These are phyloP conservation scores for Phytophthora pinifolia DNA, from an alignment of 352 stramenopile genomes.

Conservation along the genomic window DNA sequence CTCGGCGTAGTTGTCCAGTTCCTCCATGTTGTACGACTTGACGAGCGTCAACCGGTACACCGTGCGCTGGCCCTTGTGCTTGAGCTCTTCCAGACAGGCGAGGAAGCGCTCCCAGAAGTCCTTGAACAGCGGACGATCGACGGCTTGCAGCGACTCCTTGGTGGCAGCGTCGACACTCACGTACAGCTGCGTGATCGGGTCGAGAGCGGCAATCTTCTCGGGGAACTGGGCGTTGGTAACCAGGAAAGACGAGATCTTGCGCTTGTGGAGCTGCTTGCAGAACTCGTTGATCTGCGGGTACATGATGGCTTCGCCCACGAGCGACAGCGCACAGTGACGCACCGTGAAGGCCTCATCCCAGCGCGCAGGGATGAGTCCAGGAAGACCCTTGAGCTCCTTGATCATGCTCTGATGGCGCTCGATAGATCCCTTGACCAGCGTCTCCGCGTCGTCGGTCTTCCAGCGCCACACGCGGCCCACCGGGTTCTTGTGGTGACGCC, in stretches of 20 bases:
- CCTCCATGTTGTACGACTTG: constrained; percentile 98
- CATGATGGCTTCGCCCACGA: constrained; percentile 99
- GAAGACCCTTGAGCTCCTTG: constrained; percentile 95
- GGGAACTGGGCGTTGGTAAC: constrained; percentile 99
- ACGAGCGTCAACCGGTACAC: constrained; percentile 97
- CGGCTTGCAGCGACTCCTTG: constrained; percentile 94
- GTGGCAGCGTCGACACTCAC: constrained; percentile 98
- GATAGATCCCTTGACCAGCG: constrained; percentile 94
- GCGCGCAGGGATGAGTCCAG: constrained; percentile 92
- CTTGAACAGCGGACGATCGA: constrained; percentile 96
- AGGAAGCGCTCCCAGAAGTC: constrained; percentile 98
- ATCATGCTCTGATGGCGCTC: constrained; percentile 93
- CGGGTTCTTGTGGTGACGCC: constrained; percentile 99
- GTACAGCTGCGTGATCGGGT: constrained; percentile 98
- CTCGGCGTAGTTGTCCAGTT: constrained; percentile 94
- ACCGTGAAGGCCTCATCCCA: constrained; percentile 97
- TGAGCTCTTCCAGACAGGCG: constrained; percentile 89
- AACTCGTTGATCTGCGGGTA: constrained; percentile 99
- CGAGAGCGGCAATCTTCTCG: constrained; percentile 93
- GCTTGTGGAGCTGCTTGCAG: constrained; percentile 93
- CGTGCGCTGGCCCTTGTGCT: constrained; percentile 95
- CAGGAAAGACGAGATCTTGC: constrained; percentile 97
- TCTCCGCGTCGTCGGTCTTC: constrained; percentile 96
- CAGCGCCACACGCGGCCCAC: constrained; percentile 97
- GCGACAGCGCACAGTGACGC: constrained; percentile 95